phyloP scores from a whole-genome alignment of 768 basidiomycete species.

The Dacryopinax spathularia region DNA sequence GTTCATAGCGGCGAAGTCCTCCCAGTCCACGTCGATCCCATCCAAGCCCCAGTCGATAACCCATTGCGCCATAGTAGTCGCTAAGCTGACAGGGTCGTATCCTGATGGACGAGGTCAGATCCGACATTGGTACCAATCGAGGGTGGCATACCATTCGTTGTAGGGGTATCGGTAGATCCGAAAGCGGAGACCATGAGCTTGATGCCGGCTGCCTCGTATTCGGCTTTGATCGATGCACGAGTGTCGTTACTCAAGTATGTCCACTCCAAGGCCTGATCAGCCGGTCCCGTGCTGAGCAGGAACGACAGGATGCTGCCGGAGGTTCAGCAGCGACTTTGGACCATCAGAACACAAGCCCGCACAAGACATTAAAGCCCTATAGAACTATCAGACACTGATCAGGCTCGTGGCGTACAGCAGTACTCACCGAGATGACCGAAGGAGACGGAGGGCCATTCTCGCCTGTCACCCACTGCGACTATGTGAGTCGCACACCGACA shows the following conservation, averaged over 20 bases:
- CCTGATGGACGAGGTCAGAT: background rate
- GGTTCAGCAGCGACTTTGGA: background rate
- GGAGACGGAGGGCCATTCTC: background rate
- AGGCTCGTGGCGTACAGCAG: background rate
- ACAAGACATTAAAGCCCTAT: slow-evolving; percentile 50
- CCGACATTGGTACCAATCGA: background rate
- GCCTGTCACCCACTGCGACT: background rate
- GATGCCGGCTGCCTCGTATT: slow-evolving; percentile 15
- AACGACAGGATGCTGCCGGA: slow-evolving; percentile 23
- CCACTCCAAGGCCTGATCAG: slow-evolving; percentile 12
- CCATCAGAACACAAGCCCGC: background rate
- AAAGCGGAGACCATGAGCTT: slow-evolving; percentile 11
- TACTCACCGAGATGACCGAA: background rate
- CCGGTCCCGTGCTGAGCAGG: slow-evolving; percentile 8
- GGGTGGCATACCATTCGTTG: background rate
- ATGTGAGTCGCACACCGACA: background rate
- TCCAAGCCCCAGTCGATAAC: slow-evolving; percentile 35
- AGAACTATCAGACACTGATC: background rate
- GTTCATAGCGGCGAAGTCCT: background rate
- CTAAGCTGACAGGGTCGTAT: background rate
- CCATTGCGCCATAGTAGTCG: background rate
- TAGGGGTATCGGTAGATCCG: background rate
- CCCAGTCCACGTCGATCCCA: slow-evolving; percentile 29
- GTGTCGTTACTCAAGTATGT: slow-evolving; percentile 1
- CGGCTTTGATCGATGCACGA: slow-evolving; percentile 13